Percentiles rank a stretch among this genome's conserved stretches.
These are phyloP conservation scores for Cladosporium sp. DNA, from an alignment of 2,329 filamentous ascomycete species.

Conservation along the genomic window DNA sequence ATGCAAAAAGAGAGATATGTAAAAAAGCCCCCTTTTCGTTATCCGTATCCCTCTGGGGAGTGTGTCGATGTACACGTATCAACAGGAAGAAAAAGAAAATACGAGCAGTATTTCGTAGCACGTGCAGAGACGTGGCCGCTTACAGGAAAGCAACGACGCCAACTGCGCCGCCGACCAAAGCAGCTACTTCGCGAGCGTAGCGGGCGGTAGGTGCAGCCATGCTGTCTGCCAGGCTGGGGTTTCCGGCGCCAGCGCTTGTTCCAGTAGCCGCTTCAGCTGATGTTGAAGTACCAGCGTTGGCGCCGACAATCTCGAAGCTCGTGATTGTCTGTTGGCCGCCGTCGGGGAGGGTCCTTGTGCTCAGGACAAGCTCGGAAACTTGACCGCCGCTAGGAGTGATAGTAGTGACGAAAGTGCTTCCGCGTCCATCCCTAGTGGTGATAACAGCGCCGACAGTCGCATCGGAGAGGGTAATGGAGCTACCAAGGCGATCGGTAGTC, in stretches of 20 bases:
- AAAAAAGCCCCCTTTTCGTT: not conserved
- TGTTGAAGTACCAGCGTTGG: slow-evolving; percentile 16
- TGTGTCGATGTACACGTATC: slow-evolving; percentile 1
- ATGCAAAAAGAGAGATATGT: not conserved
- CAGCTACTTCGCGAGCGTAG: slow-evolving; percentile 27
- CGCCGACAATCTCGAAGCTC: slow-evolving; percentile 40
- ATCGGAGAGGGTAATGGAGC: slow-evolving; percentile 32
- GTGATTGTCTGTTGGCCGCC: slow-evolving; percentile 40
- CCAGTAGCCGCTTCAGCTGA: slow-evolving; percentile 14
- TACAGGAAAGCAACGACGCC: slow-evolving; percentile 34
- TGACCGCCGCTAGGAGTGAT: slow-evolving; percentile 42
- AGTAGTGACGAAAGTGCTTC: slow-evolving; percentile 42
- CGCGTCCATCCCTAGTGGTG: slow-evolving; percentile 39
- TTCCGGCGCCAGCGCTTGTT: slow-evolving; percentile 2
- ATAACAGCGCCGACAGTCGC: slow-evolving; percentile 36
- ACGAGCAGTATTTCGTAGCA: slow-evolving; percentile 12
- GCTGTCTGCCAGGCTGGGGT: slow-evolving; percentile 37
- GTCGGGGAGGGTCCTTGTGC: slow-evolving; percentile 32
- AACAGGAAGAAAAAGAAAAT: not conserved
- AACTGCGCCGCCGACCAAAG: slow-evolving; percentile 30
- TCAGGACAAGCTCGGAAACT: slow-evolving; percentile 37
- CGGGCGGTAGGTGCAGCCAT: slow-evolving; percentile 27
- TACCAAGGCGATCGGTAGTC: slow-evolving; percentile 38
- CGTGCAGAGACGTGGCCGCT: slow-evolving; percentile 6
- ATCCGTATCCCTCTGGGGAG: slow-evolving; percentile 1